Evolutionary conservation across 257 asterid genomes (phyloP).

Genomic region (Solanum pimpinellifolium): DNA sequence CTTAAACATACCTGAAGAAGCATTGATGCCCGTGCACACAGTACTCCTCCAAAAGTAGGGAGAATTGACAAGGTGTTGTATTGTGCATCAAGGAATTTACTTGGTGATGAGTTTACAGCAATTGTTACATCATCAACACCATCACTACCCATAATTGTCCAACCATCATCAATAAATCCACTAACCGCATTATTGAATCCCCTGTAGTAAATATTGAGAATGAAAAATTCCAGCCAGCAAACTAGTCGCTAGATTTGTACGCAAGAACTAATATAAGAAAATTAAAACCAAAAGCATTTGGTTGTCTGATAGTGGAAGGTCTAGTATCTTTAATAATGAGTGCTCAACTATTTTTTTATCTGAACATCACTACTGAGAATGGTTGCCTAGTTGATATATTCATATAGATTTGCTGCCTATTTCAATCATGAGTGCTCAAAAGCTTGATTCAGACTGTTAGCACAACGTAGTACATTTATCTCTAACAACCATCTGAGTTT

Average conservation of each 20-base stretch:
- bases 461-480: not conserved
- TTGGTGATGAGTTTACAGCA: conserved; percentile 68
- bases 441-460: not conserved
- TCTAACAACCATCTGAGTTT: not conserved
- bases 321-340: not conserved
- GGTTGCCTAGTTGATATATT: not conserved
- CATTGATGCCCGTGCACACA: conserved; percentile 97
- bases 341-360: not conserved
- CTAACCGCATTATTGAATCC: conserved; percentile 94
- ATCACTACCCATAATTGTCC: conserved; percentile 79
- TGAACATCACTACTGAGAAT: not conserved
- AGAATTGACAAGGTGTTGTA: conserved; percentile 51
- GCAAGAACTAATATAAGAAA: not conserved
- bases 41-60: conserved; percentile 82
- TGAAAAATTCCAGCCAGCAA: not conserved
- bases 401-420: not conserved
- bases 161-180: conserved; percentile 92
- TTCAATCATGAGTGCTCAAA: not conserved
- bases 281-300: not conserved
- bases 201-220: conserved; percentile 21
- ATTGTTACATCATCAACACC: conserved; percentile 83
- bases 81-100: conserved; percentile 69
- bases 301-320: not conserved
- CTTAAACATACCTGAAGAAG: conserved; percentile 64
- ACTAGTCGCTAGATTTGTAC: not conserved